These are phyloP conservation scores for Podospora didyma DNA, from an alignment of 495 filamentous ascomycete genomes.

Conservation along the genomic window DNA sequence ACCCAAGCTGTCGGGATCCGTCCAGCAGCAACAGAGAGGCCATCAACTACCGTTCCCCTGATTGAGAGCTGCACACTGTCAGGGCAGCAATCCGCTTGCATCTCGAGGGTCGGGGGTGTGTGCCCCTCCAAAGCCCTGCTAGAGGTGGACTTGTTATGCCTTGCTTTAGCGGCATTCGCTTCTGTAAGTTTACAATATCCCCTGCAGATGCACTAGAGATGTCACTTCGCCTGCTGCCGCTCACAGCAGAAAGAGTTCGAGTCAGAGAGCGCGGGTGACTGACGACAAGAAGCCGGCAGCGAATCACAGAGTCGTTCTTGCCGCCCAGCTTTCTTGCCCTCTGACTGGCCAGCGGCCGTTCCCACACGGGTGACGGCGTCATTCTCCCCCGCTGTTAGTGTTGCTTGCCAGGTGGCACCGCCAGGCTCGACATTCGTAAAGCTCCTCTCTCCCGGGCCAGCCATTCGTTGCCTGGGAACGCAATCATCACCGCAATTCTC, in stretches of 20 bases:
- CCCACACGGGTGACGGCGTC: neutral
- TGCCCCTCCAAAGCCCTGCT: no score
- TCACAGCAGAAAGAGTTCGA: neutral
- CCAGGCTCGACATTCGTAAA: neutral
- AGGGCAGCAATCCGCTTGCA: no score
- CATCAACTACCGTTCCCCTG: neutral
- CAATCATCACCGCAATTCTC: constrained; percentile 14
- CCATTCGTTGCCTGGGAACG: constrained; percentile 10
- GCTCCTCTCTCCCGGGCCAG: neutral
- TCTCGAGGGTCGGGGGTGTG: no score
- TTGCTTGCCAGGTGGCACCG: neutral
- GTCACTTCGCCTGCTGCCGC: neutral
- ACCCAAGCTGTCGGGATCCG: constrained; percentile 5
- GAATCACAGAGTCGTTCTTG: constrained; percentile 16
- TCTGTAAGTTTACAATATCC: neutral
- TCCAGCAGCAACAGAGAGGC: neutral
- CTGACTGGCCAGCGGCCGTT: neutral
- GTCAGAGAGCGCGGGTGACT: constrained; percentile 4
- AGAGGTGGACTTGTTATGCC: neutral
- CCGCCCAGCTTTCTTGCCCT: constrained; percentile 13
- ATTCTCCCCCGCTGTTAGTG: neutral
- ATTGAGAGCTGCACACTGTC: neutral
- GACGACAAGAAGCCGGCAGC: neutral
- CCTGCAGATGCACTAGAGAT: neutral
- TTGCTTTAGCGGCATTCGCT: neutral